Evolutionary conservation across 2,329 filamentous ascomycete genomes (phyloP).

Genomic region (Ampelomyces quisqualis): DNA sequence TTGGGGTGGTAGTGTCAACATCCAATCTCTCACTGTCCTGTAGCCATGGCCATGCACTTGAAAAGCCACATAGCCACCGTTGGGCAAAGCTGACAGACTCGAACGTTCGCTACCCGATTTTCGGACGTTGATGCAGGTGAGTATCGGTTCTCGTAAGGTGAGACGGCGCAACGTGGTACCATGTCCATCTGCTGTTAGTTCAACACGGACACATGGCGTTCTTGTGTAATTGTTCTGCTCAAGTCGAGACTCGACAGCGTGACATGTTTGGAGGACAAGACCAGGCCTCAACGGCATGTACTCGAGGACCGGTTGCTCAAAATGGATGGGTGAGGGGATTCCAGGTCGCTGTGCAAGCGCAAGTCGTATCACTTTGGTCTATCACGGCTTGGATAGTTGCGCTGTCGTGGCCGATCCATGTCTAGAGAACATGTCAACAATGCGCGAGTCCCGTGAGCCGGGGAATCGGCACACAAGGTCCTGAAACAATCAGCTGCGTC

Average conservation of each 20-base stretch:
- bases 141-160: slow-evolving; percentile 8
- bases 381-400: too few relatives aligned
- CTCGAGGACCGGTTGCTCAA: too few relatives aligned
- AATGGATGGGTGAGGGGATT: too few relatives aligned
- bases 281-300: too few relatives aligned
- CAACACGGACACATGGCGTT: slow-evolving; percentile 15
- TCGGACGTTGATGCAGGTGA: neutral
- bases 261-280: neutral
- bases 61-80: neutral
- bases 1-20: too few relatives aligned
- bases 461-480: slow-evolving; percentile 11
- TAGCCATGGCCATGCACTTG: neutral
- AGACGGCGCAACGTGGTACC: slow-evolving; percentile 15
- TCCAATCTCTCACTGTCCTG: neutral
- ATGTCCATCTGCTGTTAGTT: slow-evolving; percentile 6
- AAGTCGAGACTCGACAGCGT: neutral
- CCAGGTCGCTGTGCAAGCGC: too few relatives aligned
- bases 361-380: too few relatives aligned
- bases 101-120: slow-evolving; percentile 1
- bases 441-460: slow-evolving; percentile 8
- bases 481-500: slow-evolving; percentile 22
- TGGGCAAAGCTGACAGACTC: neutral
- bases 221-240: slow-evolving; percentile 3
- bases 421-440: slow-evolving; percentile 1
- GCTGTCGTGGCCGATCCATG: too few relatives aligned